Evolutionary conservation across 2,329 filamentous ascomycete species (phyloP).

Genomic region (Sarocladium oryzae): DNA sequence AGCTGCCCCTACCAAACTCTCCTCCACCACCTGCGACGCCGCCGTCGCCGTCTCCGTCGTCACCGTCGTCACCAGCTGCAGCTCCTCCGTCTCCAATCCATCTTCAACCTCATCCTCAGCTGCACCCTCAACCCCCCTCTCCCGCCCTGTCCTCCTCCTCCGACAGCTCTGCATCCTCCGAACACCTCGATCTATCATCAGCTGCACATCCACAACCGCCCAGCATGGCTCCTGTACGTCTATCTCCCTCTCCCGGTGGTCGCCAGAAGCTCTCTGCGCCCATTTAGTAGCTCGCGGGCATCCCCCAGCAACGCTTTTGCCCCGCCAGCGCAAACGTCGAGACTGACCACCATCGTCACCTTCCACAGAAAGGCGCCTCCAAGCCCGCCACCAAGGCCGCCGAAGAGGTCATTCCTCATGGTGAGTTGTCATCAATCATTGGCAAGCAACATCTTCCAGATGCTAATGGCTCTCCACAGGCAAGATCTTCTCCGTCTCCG

Average conservation of each 20-base stretch:
- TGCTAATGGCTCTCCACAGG: conserved; percentile 27
- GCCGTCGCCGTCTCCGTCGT: conserved; percentile 22
- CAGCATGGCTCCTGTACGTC: conserved; percentile 52
- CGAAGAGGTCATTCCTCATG: conserved; percentile 30
- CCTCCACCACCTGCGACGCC: conserved; percentile 27
- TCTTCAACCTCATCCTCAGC: conserved; percentile 16
- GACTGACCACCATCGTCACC: conserved; percentile 1
- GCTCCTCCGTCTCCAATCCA: conserved; percentile 19
- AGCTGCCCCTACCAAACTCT: conserved; percentile 35
- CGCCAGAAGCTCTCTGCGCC: conserved; percentile 11
- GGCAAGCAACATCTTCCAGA: background rate
- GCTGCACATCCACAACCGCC: conserved; percentile 22
- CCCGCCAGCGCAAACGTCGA: conserved; percentile 10
- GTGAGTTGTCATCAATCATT: conserved; percentile 25
- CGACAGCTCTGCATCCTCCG: conserved; percentile 20
- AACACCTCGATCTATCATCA: conserved; percentile 19
- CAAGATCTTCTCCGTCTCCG: conserved; percentile 58
- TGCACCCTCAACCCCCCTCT: conserved; percentile 19
- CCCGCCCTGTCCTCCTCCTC: conserved; percentile 24
- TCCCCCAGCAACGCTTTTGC: conserved; percentile 11
- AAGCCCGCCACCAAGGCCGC: conserved; percentile 30
- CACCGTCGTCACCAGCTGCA: conserved; percentile 14
- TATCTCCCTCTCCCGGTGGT: background rate
- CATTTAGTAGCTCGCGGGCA: conserved; percentile 15
- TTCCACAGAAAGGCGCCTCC: conserved; percentile 20